A percentile compares a stretch with the other conserved stretches of the same genome.
phyloP scores from a whole-genome alignment of 139 green algal genomes.

The Tetratostichococcus sp. region DNA sequence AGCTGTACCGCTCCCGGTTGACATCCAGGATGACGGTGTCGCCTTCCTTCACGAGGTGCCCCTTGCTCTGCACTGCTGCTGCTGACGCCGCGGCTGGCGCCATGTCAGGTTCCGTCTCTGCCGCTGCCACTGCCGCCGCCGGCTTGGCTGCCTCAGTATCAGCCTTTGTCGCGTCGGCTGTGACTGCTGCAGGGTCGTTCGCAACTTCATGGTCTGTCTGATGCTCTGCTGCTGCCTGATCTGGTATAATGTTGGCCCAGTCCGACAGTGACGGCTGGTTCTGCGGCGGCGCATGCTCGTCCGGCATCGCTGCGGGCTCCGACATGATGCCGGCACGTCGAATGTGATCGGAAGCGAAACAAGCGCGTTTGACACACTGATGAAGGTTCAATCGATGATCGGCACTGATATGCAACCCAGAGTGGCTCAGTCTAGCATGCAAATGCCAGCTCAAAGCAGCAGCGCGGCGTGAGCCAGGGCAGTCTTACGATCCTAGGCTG shows the following conservation, averaged over 20 bases:
- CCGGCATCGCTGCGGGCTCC: too few relatives aligned
- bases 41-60: constrained; percentile 35
- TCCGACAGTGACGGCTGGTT: neutral
- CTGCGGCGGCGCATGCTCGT: neutral
- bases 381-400: too few relatives aligned
- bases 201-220: too few relatives aligned
- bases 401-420: too few relatives aligned
- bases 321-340: neutral
- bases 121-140: neutral
- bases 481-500: too few relatives aligned
- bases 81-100: neutral
- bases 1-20: constrained; percentile 53
- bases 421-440: too few relatives aligned
- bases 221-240: neutral
- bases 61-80: neutral
- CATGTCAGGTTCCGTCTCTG: neutral
- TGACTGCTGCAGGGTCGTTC: neutral
- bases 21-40: constrained; percentile 62
- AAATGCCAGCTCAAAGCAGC: too few relatives aligned
- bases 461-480: too few relatives aligned
- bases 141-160: neutral
- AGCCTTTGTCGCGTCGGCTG: too few relatives aligned
- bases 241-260: neutral
- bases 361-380: too few relatives aligned
- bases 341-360: too few relatives aligned